phyloP scores from a whole-genome alignment of 2,329 filamentous ascomycete genomes.

The Hypoxylon sp. region DNA sequence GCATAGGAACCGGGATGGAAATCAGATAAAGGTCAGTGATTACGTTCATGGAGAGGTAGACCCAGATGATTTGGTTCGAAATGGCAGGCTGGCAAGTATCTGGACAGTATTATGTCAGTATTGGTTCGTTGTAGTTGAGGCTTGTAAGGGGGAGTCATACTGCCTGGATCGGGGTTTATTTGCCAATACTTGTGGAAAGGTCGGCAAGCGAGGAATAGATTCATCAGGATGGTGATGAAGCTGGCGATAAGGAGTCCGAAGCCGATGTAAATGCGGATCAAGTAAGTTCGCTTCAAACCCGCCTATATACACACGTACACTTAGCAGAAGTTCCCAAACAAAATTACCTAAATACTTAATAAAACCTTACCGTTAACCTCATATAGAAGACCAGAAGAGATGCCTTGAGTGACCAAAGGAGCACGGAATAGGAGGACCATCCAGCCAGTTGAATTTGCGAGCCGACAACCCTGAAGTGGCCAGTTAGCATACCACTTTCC shows the following conservation, averaged over 20 bases:
- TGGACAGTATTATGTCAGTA: constrained; percentile 47
- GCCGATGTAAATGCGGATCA: constrained; percentile 62
- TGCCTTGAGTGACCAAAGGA: constrained; percentile 68
- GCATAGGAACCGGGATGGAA: constrained; percentile 70
- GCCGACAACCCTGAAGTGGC: constrained; percentile 59
- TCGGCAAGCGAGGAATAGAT: constrained; percentile 64
- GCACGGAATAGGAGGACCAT: constrained; percentile 67
- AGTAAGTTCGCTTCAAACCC: constrained; percentile 59
- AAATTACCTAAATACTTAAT: not conserved
- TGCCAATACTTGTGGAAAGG: constrained; percentile 68
- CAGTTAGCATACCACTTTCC: constrained; percentile 22
- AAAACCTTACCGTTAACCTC: constrained; percentile 59
- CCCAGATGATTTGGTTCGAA: constrained; percentile 63
- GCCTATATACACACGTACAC: constrained; percentile 48
- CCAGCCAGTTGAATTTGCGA: constrained; percentile 68
- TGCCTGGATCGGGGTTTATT: constrained; percentile 68
- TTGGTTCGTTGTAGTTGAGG: constrained; percentile 28
- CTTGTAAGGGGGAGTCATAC: constrained; percentile 53
- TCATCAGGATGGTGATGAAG: constrained; percentile 63
- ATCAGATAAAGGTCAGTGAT: constrained; percentile 73
- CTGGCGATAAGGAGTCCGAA: constrained; percentile 62
- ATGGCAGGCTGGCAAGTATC: constrained; percentile 64
- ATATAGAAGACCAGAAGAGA: constrained; percentile 70
- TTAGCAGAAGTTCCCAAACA: constrained; percentile 22
- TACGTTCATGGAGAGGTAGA: constrained; percentile 67